Evolutionary conservation across 768 basidiomycete genomes (phyloP), one percentile per base, ranked within the genome.

Genomic region (Panus rudis): DNA sequence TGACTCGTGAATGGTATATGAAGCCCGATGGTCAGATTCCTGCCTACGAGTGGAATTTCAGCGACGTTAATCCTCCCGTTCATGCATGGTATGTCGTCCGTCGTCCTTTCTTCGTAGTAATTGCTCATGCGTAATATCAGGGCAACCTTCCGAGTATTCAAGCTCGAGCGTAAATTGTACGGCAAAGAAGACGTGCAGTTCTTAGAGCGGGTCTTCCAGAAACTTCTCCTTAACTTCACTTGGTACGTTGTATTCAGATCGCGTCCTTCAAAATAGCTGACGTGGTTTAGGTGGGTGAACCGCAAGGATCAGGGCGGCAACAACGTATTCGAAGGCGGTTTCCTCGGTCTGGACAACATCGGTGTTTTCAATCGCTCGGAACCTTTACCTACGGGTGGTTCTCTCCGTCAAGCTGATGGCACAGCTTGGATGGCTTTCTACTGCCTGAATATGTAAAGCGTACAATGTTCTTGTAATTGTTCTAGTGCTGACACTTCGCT

Each of bases 371-470:
- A 99, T 66, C 84, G 96, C 37, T 96, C 92, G 2, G 96, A 99
- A 62, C 89, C 92, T 21, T 66, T 99, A 20, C 96, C 96, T 6
- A 97, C 93, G 4, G 94, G 94, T 25, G 96, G 96, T 7, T 78
- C 68, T 14, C 71, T 99, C 46, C 92, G 94, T 42, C 96, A 99
- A 66, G 92, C 96, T 6, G 96, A 99, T 60, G 94, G 94, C 7
- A 99, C 96, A 5, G 91, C 94, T 0, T 99, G 96, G 96, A 99
- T 99, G 96, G 96, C 92, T 24, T 99, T 98, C 69, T 99, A 94
- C 64, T 92, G 84, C 52, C 65, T 98, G 45, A 96, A 96, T 58
- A 98, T 98, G 96, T 89, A 47, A 53, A 78, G 54, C 22, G 7
- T 3, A 25, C 27, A 32, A 39, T 23, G 26, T 46, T 11, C 8